These are phyloP conservation scores for Ophiocordyceps camponoti-leonardi DNA, from an alignment of 2,329 filamentous ascomycete species.

Conservation along the genomic window DNA sequence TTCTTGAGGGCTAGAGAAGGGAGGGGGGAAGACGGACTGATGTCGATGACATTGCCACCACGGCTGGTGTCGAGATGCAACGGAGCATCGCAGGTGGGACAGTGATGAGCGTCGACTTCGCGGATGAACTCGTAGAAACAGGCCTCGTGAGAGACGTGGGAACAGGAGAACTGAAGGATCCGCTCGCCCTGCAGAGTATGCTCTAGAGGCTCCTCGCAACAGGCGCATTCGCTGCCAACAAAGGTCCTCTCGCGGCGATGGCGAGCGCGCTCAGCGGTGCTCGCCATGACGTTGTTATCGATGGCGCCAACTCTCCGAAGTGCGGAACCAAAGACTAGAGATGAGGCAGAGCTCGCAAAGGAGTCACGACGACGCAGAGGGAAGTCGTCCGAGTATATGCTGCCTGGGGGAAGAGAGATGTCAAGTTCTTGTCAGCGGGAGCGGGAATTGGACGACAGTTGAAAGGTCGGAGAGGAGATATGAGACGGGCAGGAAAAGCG, in stretches of 20 bases:
- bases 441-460: neutral
- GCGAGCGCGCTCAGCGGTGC: slow-evolving; percentile 51
- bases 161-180: slow-evolving; percentile 87
- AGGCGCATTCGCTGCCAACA: slow-evolving; percentile 83
- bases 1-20: slow-evolving; percentile 5
- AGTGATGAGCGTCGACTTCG: slow-evolving; percentile 85
- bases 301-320: slow-evolving; percentile 19
- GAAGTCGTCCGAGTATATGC: slow-evolving; percentile 6
- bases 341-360: slow-evolving; percentile 16
- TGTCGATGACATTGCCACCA: slow-evolving; percentile 80
- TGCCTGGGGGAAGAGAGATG: neutral
- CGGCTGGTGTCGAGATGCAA: slow-evolving; percentile 83
- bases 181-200: slow-evolving; percentile 88
- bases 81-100: slow-evolving; percentile 83
- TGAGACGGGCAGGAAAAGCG: slow-evolving; percentile 1
- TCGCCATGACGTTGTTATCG: slow-evolving; percentile 26
- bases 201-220: slow-evolving; percentile 92
- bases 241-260: slow-evolving; percentile 83
- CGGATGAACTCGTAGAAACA: slow-evolving; percentile 98
- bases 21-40: slow-evolving; percentile 38
- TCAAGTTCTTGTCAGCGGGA: neutral
- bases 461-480: neutral
- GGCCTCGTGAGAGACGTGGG: slow-evolving; percentile 93
- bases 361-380: slow-evolving; percentile 15
- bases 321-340: slow-evolving; percentile 10